phyloP scores from a whole-genome alignment of 2,329 filamentous ascomycete species.

The Colletotrichum tropicicola region DNA sequence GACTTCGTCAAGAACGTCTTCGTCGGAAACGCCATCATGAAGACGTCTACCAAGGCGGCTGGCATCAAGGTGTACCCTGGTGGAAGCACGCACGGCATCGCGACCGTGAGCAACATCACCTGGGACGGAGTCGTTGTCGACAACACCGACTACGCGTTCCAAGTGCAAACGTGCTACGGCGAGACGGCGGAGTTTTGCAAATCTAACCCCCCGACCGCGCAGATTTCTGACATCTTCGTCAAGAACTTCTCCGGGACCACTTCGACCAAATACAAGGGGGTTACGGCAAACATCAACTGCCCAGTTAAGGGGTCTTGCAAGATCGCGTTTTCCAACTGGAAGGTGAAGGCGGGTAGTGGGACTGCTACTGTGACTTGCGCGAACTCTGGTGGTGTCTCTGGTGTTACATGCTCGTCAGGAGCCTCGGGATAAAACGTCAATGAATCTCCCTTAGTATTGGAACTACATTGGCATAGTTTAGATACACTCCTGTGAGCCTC shows the following conservation, averaged over 20 bases:
- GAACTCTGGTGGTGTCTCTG: neutral
- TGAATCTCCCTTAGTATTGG: too few relatives aligned
- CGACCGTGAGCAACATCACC: conserved; percentile 51
- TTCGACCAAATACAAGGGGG: conserved; percentile 43
- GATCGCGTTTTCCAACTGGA: conserved; percentile 42
- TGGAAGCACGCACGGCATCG: conserved; percentile 43
- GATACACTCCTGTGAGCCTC: too few relatives aligned
- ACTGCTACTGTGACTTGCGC: neutral
- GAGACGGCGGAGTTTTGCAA: conserved; percentile 45
- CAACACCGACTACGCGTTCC: conserved; percentile 51
- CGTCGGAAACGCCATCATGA: conserved; percentile 49
- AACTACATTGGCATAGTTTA: too few relatives aligned
- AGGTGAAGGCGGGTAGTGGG: conserved; percentile 34
- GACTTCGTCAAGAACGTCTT: conserved; percentile 53
- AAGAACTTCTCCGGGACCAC: conserved; percentile 48
- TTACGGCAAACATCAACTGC: conserved; percentile 48
- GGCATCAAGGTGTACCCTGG: conserved; percentile 56
- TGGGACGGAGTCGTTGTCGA: conserved; percentile 45
- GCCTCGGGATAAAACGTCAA: neutral
- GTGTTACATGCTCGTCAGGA: neutral
- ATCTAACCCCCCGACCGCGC: conserved; percentile 42
- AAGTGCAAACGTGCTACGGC: conserved; percentile 55
- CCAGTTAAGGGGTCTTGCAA: conserved; percentile 46
- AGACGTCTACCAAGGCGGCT: conserved; percentile 51
- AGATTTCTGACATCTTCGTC: conserved; percentile 45